phyloP scores from a whole-genome alignment of 1,284 basidiomycete genomes.

The Pterulicium gracile region DNA sequence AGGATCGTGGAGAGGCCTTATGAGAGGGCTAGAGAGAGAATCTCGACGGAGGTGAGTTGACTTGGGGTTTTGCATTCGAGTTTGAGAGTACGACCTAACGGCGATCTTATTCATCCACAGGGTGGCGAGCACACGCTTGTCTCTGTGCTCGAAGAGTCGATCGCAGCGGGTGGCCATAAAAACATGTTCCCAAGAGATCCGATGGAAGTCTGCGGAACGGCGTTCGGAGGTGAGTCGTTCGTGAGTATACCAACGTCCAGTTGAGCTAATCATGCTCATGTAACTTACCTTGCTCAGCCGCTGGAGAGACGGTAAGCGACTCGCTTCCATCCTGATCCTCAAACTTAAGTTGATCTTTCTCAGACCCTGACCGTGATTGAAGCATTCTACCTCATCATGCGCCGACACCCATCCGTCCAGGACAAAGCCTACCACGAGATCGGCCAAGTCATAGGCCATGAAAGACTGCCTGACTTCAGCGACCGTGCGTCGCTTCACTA shows the following conservation, averaged over 20 bases:
- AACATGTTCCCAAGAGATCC: background rate
- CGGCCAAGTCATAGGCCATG: slow-evolving; percentile 13
- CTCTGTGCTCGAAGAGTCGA: background rate
- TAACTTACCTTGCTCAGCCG: background rate
- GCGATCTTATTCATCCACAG: background rate
- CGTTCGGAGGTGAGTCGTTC: background rate
- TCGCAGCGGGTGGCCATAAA: background rate
- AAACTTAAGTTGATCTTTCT: background rate
- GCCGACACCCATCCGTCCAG: slow-evolving; percentile 14
- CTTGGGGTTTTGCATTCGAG: too few relatives aligned
- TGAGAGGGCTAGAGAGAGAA: background rate
- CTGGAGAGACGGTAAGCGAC: background rate
- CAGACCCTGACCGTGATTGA: background rate
- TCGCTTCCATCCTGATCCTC: background rate
- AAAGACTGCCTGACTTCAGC: slow-evolving; percentile 15
- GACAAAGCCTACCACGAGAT: slow-evolving; percentile 15
- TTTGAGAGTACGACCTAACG: too few relatives aligned
- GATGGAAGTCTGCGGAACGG: background rate
- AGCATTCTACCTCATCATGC: slow-evolving; percentile 16
- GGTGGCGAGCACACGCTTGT: background rate
- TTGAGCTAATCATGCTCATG: background rate
- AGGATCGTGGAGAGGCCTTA: background rate
- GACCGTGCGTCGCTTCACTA: slow-evolving; percentile 18
- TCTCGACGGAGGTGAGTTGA: background rate
- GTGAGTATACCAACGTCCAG: background rate